Percentiles rank a stretch among this genome's conserved stretches.
Evolutionary conservation across 2,329 filamentous ascomycete genomes (phyloP).

Genomic region (Neonectria faginata): DNA sequence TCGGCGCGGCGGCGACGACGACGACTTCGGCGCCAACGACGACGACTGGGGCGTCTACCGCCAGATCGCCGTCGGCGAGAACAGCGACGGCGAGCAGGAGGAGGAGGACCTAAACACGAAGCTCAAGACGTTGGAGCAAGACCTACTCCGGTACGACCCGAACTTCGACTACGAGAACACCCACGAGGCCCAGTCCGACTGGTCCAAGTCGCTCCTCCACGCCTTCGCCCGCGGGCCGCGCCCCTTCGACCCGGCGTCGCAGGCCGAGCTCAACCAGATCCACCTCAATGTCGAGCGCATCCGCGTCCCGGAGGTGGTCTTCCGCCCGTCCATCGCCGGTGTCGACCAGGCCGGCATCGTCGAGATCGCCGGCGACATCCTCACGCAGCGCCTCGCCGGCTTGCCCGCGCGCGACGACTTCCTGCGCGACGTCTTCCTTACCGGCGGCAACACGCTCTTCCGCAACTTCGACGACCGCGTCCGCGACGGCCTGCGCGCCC

Average conservation of each 20-base stretch:
- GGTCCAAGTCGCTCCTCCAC: conserved; percentile 92
- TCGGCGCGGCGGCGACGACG: conserved; percentile 88
- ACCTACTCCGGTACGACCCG: conserved; percentile 87
- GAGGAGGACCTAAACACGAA: conserved; percentile 84
- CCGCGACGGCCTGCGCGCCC: conserved; percentile 75
- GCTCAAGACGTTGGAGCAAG: conserved; percentile 82
- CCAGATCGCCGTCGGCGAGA: conserved; percentile 85
- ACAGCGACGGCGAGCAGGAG: conserved; percentile 89
- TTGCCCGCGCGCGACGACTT: conserved; percentile 73
- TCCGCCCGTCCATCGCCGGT: conserved; percentile 91
- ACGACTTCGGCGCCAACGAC: conserved; percentile 96
- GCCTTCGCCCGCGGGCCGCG: conserved; percentile 90
- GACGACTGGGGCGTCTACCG: conserved; percentile 98
- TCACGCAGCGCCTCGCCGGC: conserved; percentile 80
- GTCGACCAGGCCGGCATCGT: conserved; percentile 93
- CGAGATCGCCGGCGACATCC: conserved; percentile 90
- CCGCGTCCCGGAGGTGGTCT: conserved; percentile 91
- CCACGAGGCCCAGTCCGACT: conserved; percentile 91
- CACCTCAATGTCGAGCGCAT: conserved; percentile 98
- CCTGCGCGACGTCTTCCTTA: conserved; percentile 89
- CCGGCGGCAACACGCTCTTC: conserved; percentile 92
- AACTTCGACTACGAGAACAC: conserved; percentile 93
- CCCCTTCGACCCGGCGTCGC: conserved; percentile 83
- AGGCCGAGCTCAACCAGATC: conserved; percentile 84
- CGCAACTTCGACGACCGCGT: conserved; percentile 87